Base-by-base conservation (phyloP, 176 grass and related monocot genomes). In the Calamus simplicifolius region DNA sequence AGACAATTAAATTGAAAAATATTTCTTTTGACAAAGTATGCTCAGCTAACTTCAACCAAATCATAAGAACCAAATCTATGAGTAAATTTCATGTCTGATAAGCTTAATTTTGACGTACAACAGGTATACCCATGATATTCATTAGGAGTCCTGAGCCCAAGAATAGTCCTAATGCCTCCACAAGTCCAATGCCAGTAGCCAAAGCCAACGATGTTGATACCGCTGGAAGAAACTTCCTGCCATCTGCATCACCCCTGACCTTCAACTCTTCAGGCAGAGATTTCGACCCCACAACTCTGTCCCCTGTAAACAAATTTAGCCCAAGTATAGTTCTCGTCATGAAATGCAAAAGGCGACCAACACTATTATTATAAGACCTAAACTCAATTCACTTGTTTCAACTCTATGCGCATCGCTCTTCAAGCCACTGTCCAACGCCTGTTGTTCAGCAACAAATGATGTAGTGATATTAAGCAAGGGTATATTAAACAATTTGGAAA, bases 381-480 rank as follows among this genome's bases (percentile, higher is more conserved):
- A 60, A 69, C 5, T 16, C 10, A 15, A 43, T 13, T 43, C 35
- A 43, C 12, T 50, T 62, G 27, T 21, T 43, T 63, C 58, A 12
- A 27, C 10, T 25, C 25, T 28, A 31, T 16, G 8, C 25, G n/a
- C 17, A 27, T 49, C 2, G 1, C 4, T 10, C 21, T 29, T 63
- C 67, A 29, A 2, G 65, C 51, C 21, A 5, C 14, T 19, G 27
- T 85, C 64, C 25, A 67, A 18, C n/a, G 80, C 91, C 71, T 85
- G 83, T 66, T 90, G 86, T 69, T 90, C 91, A 27, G 91, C 91
- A 74, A 90, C 91, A 72, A 90, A 90, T 26, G 86, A 96, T 43
- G 91, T 90, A 59, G 91, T 96, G 12, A 96, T 75, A 61, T 87
- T 96, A 56, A 96, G 83, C 72, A 96, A 64, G 10, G 91, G 91